phyloP scores from a whole-genome alignment of 1,284 basidiomycete genomes.

The Rugosomyces carneus region DNA sequence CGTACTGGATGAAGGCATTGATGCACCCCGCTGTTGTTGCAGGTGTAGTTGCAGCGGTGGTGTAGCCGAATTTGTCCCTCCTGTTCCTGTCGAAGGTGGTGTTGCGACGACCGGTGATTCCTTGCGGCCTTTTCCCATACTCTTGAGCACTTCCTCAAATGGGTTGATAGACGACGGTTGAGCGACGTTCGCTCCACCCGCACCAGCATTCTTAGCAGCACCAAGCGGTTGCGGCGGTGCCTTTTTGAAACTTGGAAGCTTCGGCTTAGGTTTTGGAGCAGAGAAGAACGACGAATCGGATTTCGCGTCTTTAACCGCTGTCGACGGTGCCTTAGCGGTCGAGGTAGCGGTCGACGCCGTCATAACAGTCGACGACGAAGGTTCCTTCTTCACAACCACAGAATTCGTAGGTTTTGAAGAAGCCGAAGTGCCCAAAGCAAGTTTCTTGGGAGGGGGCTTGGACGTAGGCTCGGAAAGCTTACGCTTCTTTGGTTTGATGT shows the following conservation, averaged over 20 bases:
- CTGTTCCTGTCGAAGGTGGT: conserved; percentile 25
- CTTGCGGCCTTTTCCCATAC: conserved; percentile 56
- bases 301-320: conserved; percentile 64
- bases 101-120: conserved; percentile 42
- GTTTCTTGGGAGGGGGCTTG: conserved; percentile 59
- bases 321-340: conserved; percentile 12
- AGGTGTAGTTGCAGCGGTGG: conserved; percentile 25
- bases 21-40: no score
- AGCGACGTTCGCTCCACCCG: conserved; percentile 43
- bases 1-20: conserved; percentile 5
- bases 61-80: conserved; percentile 23
- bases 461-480: conserved; percentile 46
- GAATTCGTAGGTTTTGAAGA: conserved; percentile 33
- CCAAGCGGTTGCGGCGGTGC: conserved; percentile 34
- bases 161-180: conserved; percentile 72
- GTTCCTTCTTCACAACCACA: conserved; percentile 37
- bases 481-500: conserved; percentile 64
- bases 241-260: conserved; percentile 77
- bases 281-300: conserved; percentile 82
- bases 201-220: conserved; percentile 29
- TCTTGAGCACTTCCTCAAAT: conserved; percentile 74
- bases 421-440: conserved; percentile 39
- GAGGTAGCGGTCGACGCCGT: conserved; percentile 10
- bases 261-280: conserved; percentile 73
- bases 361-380: no score